These are phyloP conservation scores for Crucibulum laeve DNA, from an alignment of 768 basidiomycete genomes.

Conservation along the genomic window DNA sequence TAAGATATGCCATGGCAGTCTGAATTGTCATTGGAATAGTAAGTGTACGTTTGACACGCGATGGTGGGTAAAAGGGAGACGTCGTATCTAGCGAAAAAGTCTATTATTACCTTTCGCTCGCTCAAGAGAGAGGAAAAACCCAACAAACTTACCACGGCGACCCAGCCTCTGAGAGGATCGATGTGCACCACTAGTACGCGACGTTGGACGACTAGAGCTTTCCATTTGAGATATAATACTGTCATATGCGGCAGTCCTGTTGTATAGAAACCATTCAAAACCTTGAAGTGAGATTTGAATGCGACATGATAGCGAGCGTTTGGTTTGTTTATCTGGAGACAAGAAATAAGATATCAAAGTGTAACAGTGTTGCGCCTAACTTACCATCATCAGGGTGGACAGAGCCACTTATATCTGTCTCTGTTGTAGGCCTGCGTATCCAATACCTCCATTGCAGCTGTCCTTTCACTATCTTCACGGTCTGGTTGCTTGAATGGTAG, in stretches of 20 bases:
- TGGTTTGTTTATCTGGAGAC: constrained; percentile 26
- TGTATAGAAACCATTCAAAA: constrained; percentile 91
- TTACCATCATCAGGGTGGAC: constrained; percentile 54
- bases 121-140: background rate
- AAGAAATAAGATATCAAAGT: constrained; percentile 3
- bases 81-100: constrained; percentile 14
- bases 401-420: constrained; percentile 55
- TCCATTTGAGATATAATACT: constrained; percentile 77
- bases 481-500: constrained; percentile 93
- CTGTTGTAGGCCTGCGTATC: constrained; percentile 77
- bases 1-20: constrained; percentile 46
- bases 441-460: constrained; percentile 94
- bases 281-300: constrained; percentile 80
- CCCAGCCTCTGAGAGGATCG: background rate
- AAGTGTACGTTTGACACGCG: constrained; percentile 20
- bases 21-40: constrained; percentile 33
- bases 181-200: constrained; percentile 20
- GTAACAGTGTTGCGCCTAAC: constrained; percentile 15
- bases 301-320: constrained; percentile 60
- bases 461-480: constrained; percentile 76
- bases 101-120: background rate
- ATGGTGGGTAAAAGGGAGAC: constrained; percentile 25
- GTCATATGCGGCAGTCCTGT: constrained; percentile 86
- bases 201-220: constrained; percentile 25
- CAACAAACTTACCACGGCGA: constrained; percentile 1